These are phyloP conservation scores for Hansfordia pulvinata DNA, from an alignment of 2,329 filamentous ascomycete genomes.

Conservation along the genomic window DNA sequence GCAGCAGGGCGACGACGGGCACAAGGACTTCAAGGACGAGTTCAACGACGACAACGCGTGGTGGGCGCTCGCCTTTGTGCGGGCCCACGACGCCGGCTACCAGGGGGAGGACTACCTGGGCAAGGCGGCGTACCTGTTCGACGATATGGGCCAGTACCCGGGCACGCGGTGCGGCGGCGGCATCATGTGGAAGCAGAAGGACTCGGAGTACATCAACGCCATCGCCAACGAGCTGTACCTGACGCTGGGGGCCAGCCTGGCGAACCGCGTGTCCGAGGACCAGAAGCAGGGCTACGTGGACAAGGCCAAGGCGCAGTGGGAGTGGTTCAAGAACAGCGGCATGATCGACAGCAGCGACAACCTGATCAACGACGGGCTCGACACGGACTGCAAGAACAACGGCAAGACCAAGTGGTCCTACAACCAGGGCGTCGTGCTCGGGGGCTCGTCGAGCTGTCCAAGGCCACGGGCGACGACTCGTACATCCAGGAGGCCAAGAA, in stretches of 20 bases:
- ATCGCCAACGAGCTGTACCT: constrained; percentile 43
- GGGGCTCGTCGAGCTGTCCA: constrained; percentile 36
- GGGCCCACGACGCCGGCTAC: constrained; percentile 32
- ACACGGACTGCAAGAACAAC: constrained; percentile 32
- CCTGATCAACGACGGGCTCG: constrained; percentile 40
- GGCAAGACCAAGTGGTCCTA: constrained; percentile 33
- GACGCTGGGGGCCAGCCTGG: constrained; percentile 35
- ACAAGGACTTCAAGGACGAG: constrained; percentile 34
- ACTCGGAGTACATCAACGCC: too few relatives aligned
- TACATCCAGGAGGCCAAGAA: constrained; percentile 21
- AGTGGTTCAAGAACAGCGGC: constrained; percentile 35
- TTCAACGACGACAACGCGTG: constrained; percentile 50
- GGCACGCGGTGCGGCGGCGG: too few relatives aligned
- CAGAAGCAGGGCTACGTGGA: constrained; percentile 26
- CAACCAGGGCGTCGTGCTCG: constrained; percentile 42
- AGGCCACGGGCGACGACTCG: too few relatives aligned
- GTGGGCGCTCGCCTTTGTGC: constrained; percentile 46
- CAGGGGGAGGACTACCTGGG: constrained; percentile 30
- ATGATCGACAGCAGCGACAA: constrained; percentile 35
- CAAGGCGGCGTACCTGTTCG: constrained; percentile 33
- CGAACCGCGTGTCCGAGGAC: constrained; percentile 26
- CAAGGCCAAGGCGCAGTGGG: constrained; percentile 33
- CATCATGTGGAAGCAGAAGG: constrained; percentile 41
- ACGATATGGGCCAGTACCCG: constrained; percentile 33
- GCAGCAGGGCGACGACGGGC: too few relatives aligned